Base-by-base conservation (phyloP, 148 eudicot genomes). In the Mesembryanthemum crystallinum region DNA sequence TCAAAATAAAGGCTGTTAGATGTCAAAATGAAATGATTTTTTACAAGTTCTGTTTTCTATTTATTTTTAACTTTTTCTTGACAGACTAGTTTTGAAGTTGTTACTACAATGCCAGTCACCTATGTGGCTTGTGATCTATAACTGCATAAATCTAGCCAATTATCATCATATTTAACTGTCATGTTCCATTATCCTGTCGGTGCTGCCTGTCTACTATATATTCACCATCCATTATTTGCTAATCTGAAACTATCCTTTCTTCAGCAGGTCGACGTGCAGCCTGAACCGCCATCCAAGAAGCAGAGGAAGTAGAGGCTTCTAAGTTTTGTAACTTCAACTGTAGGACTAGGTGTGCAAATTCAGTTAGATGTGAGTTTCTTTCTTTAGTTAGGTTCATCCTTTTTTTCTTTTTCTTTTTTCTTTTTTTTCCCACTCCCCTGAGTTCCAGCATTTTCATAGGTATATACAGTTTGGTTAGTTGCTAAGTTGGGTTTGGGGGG, bases 221-320 rank as follows among this genome's bases (percentile, higher is more conserved):
- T 59, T 33, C 30, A 7, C 64, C 4, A 23, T 71, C 45, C 35
- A 30, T 47, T 37, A 21, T 32, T 49, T 72, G 73, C 64, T 64
- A 62, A 71, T 77, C 28, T 59, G 18, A 30, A 8, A 5, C 18
- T 33, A n/a, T 3, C 54, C 35, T 72, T 47, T 45, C 69, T 42
- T 33, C 69, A 52, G 78, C 91, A 91, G 93, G 83, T 71, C 27
- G 94, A 92, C 64, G 60, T 82, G 37, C 88, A 79, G 70, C 67
- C 76, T 39, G 89, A 89, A 37, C 79, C 78, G 45, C 83, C 78
- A 37, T 76, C 88, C 30, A 92, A 89, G 82, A 92, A 73, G 84
- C 88, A 30, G 75, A 82, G 94, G 60, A 92, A 82, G 80, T 89
- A 87, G 82, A 51, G 29, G 37, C 45, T 28, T 54, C n/a, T n/a